phyloP scores from a whole-genome alignment of 2,329 filamentous ascomycete genomes.

The Clonostachys rhizophaga region DNA sequence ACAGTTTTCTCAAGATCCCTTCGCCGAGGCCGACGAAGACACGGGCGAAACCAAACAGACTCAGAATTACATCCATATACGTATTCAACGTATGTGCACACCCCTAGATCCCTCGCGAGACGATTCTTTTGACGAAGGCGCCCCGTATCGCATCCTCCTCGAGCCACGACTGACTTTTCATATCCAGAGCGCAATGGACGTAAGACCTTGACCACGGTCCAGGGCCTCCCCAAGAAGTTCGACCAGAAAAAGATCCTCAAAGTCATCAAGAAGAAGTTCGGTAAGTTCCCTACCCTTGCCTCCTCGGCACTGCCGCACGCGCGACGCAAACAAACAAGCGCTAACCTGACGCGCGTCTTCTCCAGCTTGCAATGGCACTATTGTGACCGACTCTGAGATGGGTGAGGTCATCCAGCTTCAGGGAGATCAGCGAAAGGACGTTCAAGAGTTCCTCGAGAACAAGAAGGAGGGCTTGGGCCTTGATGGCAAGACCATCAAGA shows the following conservation, averaged over 20 bases:
- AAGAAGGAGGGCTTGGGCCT: constrained; percentile 93
- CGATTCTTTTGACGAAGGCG: not conserved
- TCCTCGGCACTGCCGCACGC: not conserved
- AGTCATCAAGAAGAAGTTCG: constrained; percentile 99
- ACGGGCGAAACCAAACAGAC: constrained; percentile 91
- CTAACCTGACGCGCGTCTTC: not conserved
- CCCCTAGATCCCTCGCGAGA: not conserved
- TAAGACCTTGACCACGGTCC: constrained; percentile 99
- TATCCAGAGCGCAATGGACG: constrained; percentile 96
- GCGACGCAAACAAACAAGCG: not conserved
- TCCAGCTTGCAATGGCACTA: constrained; percentile 96
- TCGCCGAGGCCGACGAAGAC: constrained; percentile 99
- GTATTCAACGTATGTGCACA: constrained; percentile 84
- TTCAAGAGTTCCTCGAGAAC: constrained; percentile 94
- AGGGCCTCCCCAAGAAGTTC: constrained; percentile 98
- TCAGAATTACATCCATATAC: constrained; percentile 99
- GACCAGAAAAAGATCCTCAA: constrained; percentile 99
- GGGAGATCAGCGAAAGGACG: constrained; percentile 98
- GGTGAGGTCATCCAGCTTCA: constrained; percentile 99
- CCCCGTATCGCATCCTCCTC: too few species aligned
- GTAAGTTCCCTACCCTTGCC: constrained; percentile 41
- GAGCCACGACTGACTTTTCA: constrained; percentile 29
- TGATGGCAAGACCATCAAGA: constrained; percentile 96
- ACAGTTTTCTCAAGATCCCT: constrained; percentile 69
- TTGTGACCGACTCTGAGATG: constrained; percentile 93